phyloP scores from a whole-genome alignment of 768 basidiomycete species.

The Pleurotus djamor region DNA sequence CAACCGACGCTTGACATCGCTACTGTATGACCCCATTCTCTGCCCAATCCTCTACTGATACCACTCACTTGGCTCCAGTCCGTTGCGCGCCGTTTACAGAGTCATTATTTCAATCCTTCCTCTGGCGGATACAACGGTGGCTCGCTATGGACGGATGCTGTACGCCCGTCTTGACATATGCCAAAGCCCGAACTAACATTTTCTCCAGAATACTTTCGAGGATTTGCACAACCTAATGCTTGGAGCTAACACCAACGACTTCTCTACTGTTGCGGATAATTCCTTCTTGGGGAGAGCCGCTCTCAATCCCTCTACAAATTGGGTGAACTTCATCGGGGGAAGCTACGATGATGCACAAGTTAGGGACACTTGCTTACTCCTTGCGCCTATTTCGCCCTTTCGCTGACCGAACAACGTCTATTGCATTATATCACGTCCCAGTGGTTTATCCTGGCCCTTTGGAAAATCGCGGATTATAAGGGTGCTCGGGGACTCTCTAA shows the following conservation, averaged over 20 bases:
- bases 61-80: constrained; percentile 14
- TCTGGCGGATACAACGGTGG: constrained; percentile 47
- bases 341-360: constrained; percentile 54
- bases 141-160: constrained; percentile 55
- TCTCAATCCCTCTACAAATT: constrained; percentile 35
- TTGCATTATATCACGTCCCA: constrained; percentile 13
- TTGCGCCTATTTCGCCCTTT: no score
- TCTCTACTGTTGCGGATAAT: constrained; percentile 33
- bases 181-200: neutral
- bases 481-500: constrained; percentile 30
- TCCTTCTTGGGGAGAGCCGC: constrained; percentile 46
- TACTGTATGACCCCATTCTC: neutral
- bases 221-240: constrained; percentile 61
- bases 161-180: constrained; percentile 13
- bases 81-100: constrained; percentile 31
- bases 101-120: constrained; percentile 36
- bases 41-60: neutral
- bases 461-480: constrained; percentile 59
- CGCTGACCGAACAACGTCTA: neutral
- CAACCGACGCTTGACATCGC: neutral
- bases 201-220: constrained; percentile 48
- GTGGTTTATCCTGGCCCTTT: constrained; percentile 57
- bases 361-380: neutral
- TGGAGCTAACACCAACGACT: constrained; percentile 39
- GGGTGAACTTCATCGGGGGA: constrained; percentile 40